Conservation (phyloP, 371 early-diverging fungal species). For the Lichtheimia corymbifera region DNA sequence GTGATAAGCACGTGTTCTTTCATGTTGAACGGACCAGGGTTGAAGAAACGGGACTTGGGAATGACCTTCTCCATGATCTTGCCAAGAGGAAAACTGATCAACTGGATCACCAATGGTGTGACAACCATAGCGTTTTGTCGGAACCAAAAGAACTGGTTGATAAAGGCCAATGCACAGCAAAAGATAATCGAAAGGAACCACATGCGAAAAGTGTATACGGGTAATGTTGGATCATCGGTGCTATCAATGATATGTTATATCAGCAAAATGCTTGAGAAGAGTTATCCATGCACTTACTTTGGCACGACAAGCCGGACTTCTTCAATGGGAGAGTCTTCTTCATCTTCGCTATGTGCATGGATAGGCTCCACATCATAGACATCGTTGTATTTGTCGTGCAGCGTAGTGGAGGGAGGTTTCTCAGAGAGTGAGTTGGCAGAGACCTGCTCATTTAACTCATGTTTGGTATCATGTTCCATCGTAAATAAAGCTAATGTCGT, state of each 20-base stretch:
- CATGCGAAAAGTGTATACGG: slow-evolving; percentile 78
- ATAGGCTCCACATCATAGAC: slow-evolving; percentile 1
- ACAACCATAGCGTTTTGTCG: slow-evolving; percentile 54
- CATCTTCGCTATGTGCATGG: slow-evolving; percentile 21
- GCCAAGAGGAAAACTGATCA: slow-evolving; percentile 66
- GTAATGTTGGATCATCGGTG: slow-evolving; percentile 66
- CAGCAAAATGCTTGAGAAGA: slow-evolving; percentile 11
- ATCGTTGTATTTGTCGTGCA: slow-evolving; percentile 2
- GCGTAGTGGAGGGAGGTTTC: background rate
- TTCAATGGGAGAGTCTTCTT: slow-evolving; percentile 78
- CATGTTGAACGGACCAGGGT: slow-evolving; percentile 85
- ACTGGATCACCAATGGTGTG: slow-evolving; percentile 59
- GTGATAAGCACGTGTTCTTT: slow-evolving; percentile 86
- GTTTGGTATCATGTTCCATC: background rate
- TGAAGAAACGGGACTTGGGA: slow-evolving; percentile 27
- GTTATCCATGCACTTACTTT: slow-evolving; percentile 31
- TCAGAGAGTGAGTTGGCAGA: background rate
- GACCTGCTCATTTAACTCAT: background rate
- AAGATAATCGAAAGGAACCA: slow-evolving; percentile 69
- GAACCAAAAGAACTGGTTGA: slow-evolving; percentile 81
- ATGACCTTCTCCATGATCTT: slow-evolving; percentile 62
- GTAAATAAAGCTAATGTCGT: background rate
- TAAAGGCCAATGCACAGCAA: slow-evolving; percentile 57
- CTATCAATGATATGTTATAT: slow-evolving; percentile 24
- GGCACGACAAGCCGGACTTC: slow-evolving; percentile 71